Evolutionary conservation across 371 early-diverging fungal species (phyloP).

Genomic region (Batkoa obscura): DNA sequence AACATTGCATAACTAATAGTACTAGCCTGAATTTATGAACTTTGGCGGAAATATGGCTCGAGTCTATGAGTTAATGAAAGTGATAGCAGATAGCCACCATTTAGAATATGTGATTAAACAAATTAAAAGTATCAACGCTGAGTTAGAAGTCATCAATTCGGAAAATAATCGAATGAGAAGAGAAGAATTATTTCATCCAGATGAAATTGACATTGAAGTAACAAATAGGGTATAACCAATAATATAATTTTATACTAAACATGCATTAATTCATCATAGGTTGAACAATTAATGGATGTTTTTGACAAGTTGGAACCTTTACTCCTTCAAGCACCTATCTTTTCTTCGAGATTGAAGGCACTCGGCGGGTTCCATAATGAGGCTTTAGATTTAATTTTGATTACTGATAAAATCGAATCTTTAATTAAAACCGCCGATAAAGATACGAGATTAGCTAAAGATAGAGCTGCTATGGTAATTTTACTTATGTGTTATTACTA

Average conservation of each 20-base stretch:
- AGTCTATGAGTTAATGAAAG: background rate
- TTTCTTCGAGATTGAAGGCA: background rate
- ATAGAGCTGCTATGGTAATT: background rate
- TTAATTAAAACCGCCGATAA: background rate
- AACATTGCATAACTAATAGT: background rate
- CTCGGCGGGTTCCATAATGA: background rate
- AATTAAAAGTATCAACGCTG: background rate
- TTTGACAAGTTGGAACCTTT: background rate
- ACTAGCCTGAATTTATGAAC: background rate
- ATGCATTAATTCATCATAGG: background rate
- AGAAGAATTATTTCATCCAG: background rate
- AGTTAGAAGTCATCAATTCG: background rate
- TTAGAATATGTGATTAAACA: background rate
- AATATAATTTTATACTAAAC: too few species aligned
- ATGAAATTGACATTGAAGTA: background rate
- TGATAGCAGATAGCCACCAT: background rate
- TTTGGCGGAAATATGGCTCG: conserved; percentile 1
- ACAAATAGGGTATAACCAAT: background rate
- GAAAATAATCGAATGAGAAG: background rate
- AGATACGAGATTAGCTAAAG: background rate
- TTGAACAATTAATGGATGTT: background rate
- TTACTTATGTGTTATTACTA: too few species aligned
- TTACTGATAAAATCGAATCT: background rate
- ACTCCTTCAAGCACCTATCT: background rate
- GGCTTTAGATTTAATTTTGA: background rate